phyloP scores from a whole-genome alignment of 495 filamentous ascomycete genomes.

The Terfezia boudieri region DNA sequence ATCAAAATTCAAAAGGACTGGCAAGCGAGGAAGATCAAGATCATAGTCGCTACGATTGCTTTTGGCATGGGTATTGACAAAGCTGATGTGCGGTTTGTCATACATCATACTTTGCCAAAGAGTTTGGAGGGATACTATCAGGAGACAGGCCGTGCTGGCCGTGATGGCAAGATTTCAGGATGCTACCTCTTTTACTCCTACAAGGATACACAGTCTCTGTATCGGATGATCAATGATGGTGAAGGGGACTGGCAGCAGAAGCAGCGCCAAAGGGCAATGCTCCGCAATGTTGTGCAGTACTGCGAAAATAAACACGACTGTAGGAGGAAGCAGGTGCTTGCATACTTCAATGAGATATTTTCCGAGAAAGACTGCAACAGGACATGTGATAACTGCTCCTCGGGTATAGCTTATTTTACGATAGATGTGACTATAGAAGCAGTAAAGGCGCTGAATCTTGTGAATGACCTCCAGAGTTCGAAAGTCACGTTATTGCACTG shows the following conservation, averaged over 20 bases:
- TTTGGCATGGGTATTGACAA: conserved; percentile 99
- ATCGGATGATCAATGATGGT: conserved; percentile 54
- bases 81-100: conserved; percentile 80
- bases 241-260: conserved; percentile 59
- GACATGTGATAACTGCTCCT: conserved; percentile 73
- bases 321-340: conserved; percentile 64
- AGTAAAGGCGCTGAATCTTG: conserved; percentile 38
- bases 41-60: conserved; percentile 96
- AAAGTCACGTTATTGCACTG: conserved; percentile 32
- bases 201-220: conserved; percentile 38
- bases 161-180: conserved; percentile 66
- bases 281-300: conserved; percentile 58
- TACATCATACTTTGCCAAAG: conserved; percentile 78
- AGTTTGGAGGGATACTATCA: conserved; percentile 97
- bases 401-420: conserved; percentile 38
- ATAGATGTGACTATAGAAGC: conserved; percentile 62
- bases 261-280: conserved; percentile 59
- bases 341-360: conserved; percentile 80
- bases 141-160: conserved; percentile 82
- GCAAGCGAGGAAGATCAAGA: conserved; percentile 55
- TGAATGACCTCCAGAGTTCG: conserved; percentile 26
- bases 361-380: conserved; percentile 41
- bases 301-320: conserved; percentile 78
- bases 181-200: conserved; percentile 82
- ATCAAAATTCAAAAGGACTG: conserved; percentile 47